Conservation (phyloP, 2,329 filamentous ascomycete species). For the Fusarium anthophilum region DNA sequence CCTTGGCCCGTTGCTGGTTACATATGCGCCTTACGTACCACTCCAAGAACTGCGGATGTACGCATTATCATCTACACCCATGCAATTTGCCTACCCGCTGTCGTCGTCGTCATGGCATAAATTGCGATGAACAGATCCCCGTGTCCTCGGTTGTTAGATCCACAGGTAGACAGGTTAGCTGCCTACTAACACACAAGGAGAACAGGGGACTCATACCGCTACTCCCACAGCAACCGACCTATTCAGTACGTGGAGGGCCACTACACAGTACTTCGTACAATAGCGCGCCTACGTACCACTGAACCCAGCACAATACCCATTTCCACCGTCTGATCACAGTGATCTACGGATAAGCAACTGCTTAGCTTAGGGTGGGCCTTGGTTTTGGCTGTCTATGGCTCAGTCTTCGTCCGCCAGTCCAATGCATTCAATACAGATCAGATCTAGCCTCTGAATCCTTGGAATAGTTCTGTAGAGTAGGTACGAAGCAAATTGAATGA, state of each 20-base stretch:
- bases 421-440: background rate
- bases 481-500: background rate
- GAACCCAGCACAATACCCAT: constrained; percentile 4
- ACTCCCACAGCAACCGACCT: constrained; percentile 14
- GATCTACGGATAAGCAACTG: background rate
- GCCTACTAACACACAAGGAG: background rate
- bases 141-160: constrained; percentile 13
- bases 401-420: background rate
- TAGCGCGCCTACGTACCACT: constrained; percentile 1
- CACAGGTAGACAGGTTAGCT: background rate
- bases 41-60: background rate
- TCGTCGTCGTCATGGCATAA: constrained; percentile 35
- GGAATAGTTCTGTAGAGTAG: background rate
- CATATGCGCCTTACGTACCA: constrained; percentile 19
- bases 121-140: constrained; percentile 34
- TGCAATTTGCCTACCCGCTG: constrained; percentile 9
- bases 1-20: constrained; percentile 26
- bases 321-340: constrained; percentile 11
- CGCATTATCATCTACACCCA: constrained; percentile 17
- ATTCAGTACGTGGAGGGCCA: background rate
- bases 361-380: background rate
- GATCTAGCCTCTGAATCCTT: background rate
- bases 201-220: constrained; percentile 12
- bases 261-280: constrained; percentile 3
- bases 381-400: background rate